Evolutionary conservation across 129 eudicot genomes (phyloP).

Genomic region (Artemisia annua): DNA sequence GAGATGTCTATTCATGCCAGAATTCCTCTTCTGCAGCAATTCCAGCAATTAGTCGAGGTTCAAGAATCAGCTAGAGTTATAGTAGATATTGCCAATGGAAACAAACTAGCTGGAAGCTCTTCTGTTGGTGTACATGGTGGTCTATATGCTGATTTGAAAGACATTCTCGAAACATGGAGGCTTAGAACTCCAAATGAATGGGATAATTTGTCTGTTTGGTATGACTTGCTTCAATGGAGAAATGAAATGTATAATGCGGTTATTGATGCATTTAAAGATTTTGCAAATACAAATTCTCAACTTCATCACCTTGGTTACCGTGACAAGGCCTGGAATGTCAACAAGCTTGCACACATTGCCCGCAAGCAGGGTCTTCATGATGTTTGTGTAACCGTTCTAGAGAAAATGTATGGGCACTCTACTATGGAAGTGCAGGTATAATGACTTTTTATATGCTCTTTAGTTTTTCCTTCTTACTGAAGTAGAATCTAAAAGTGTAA

Average conservation of each 20-base stretch:
- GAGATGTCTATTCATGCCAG: constrained; percentile 97
- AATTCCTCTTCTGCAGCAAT: constrained; percentile 92
- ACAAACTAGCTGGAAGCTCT: constrained; percentile 65
- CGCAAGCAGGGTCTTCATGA: constrained; percentile 90
- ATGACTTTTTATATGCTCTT: not conserved
- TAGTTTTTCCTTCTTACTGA: constrained; percentile 1
- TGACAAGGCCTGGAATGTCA: constrained; percentile 99
- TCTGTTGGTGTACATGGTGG: constrained; percentile 74
- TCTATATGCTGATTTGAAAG: constrained; percentile 90
- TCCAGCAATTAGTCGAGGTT: constrained; percentile 95
- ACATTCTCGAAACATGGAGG: constrained; percentile 99
- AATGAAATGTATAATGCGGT: constrained; percentile 77
- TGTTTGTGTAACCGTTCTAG: constrained; percentile 89
- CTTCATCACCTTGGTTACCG: constrained; percentile 99
- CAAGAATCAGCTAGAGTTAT: constrained; percentile 92
- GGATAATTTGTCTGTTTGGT: constrained; percentile 98
- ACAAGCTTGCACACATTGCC: constrained; percentile 90
- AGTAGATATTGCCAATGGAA: constrained; percentile 88
- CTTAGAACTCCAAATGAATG: constrained; percentile 96
- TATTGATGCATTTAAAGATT: constrained; percentile 27
- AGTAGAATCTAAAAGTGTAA: constrained; percentile 1
- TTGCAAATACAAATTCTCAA: constrained; percentile 67
- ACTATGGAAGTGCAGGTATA: constrained; percentile 99
- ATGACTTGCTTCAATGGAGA: constrained; percentile 97
- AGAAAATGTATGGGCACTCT: constrained; percentile 96